These are phyloP conservation scores for Colletotrichum incanum DNA, from an alignment of 2,329 filamentous ascomycete species.

Conservation along the genomic window DNA sequence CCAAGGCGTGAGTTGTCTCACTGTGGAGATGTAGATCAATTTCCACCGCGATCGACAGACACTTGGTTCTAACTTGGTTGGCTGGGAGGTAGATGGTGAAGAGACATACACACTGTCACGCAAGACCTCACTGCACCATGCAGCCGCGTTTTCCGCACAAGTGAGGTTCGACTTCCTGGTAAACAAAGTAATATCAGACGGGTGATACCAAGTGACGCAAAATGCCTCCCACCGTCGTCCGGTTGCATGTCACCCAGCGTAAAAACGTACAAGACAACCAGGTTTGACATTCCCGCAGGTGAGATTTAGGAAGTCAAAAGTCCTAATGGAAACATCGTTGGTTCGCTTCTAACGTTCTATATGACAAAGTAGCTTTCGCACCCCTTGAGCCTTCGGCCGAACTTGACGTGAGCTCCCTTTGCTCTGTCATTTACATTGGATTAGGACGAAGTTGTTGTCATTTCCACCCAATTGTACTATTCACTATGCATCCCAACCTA, in stretches of 20 bases:
- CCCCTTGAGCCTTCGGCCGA: not conserved
- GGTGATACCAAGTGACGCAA: not conserved
- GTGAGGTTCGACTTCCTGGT: too few species aligned
- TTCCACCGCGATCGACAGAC: not conserved
- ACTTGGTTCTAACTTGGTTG: too few species aligned
- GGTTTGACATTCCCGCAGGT: too few species aligned
- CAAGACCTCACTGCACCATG: not conserved
- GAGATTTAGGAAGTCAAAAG: not conserved
- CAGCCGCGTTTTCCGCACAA: not conserved
- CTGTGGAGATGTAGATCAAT: not conserved
- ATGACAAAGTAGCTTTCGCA: conserved; percentile 1
- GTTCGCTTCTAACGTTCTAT: not conserved
- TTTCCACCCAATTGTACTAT: not conserved
- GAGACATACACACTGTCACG: not conserved
- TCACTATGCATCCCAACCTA: conserved; percentile 13
- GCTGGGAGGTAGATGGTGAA: not conserved
- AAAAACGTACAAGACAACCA: not conserved
- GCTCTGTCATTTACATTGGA: not conserved
- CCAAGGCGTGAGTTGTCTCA: not conserved
- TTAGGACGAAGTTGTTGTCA: not conserved
- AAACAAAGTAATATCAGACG: not conserved
- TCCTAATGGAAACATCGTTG: not conserved
- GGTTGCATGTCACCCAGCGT: not conserved
- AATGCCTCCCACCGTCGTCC: not conserved
- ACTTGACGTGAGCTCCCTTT: not conserved